Evolutionary conservation across 371 early-diverging fungal genomes (phyloP).

Genomic region (Mortierella sp.): DNA sequence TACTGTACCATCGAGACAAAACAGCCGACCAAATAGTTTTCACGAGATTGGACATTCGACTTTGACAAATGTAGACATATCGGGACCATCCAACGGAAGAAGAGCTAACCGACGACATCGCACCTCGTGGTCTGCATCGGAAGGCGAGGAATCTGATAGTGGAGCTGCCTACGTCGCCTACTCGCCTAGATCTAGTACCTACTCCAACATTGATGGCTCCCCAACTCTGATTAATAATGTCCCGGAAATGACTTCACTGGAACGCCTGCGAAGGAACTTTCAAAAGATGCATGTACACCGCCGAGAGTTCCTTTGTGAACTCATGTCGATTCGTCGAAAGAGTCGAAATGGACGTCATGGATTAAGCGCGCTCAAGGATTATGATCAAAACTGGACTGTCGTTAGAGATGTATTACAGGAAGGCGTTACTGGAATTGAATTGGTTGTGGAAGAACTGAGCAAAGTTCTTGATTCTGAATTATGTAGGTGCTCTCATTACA

Average conservation of each 20-base stretch:
- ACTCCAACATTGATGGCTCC: slow-evolving; percentile 23
- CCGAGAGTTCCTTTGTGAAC: slow-evolving; percentile 58
- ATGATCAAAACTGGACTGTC: slow-evolving; percentile 58
- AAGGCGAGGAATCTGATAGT: slow-evolving; percentile 53
- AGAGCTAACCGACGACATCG: slow-evolving; percentile 41
- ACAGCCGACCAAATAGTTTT: slow-evolving; percentile 40
- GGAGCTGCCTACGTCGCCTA: slow-evolving; percentile 22
- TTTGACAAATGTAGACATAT: slow-evolving; percentile 14
- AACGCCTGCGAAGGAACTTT: slow-evolving; percentile 54
- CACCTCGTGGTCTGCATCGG: slow-evolving; percentile 53
- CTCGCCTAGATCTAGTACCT: slow-evolving; percentile 48
- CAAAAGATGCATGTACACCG: slow-evolving; percentile 58
- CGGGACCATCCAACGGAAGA: slow-evolving; percentile 13
- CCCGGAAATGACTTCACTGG: slow-evolving; percentile 54
- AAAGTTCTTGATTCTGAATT: slow-evolving; percentile 56
- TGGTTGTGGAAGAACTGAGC: slow-evolving; percentile 52
- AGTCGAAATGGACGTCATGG: slow-evolving; percentile 55
- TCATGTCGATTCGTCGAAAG: slow-evolving; percentile 57
- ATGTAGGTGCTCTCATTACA: slow-evolving; percentile 34
- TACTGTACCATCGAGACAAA: slow-evolving; percentile 29
- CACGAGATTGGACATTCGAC: slow-evolving; percentile 23
- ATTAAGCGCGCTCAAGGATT: slow-evolving; percentile 54
- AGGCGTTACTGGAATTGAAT: slow-evolving; percentile 50
- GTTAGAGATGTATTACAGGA: slow-evolving; percentile 52
- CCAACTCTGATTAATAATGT: slow-evolving; percentile 9